phyloP scores from a whole-genome alignment of 1,139 yeast species.

The Taphrina deformans region DNA sequence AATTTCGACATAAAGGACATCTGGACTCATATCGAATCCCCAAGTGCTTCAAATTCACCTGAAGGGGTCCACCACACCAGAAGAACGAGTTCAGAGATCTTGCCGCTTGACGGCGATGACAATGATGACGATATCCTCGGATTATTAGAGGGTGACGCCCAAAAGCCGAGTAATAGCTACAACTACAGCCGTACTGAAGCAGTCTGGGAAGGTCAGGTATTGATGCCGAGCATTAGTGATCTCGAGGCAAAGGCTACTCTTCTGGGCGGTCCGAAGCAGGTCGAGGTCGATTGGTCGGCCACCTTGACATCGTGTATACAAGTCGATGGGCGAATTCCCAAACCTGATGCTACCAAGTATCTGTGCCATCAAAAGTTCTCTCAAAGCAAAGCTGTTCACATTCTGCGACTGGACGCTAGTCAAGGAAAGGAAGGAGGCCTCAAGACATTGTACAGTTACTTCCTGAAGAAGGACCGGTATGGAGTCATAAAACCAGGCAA shows the following conservation, averaged over 20 bases:
- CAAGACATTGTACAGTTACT: constrained; percentile 57
- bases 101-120: background rate
- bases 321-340: constrained; percentile 65
- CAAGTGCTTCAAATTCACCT: background rate
- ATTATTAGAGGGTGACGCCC: constrained; percentile 7
- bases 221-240: constrained; percentile 58
- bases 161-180: constrained; percentile 12
- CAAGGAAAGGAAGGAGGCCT: constrained; percentile 46
- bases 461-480: constrained; percentile 53
- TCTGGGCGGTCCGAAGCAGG: constrained; percentile 48
- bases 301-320: constrained; percentile 44
- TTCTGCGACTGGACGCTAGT: constrained; percentile 49
- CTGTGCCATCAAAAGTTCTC: constrained; percentile 51
- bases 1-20: constrained; percentile 25
- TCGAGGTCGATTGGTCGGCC: constrained; percentile 40
- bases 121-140: constrained; percentile 15
- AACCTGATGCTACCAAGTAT: constrained; percentile 58
- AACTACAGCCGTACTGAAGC: background rate
- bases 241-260: constrained; percentile 53
- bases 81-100: background rate
- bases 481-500: constrained; percentile 59
- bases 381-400: constrained; percentile 54
- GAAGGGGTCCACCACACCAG: background rate
- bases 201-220: constrained; percentile 59
- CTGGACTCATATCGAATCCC: constrained; percentile 22